Base-by-base conservation (phyloP, 164 flowering plant genomes). In the Platanus orientalis region DNA sequence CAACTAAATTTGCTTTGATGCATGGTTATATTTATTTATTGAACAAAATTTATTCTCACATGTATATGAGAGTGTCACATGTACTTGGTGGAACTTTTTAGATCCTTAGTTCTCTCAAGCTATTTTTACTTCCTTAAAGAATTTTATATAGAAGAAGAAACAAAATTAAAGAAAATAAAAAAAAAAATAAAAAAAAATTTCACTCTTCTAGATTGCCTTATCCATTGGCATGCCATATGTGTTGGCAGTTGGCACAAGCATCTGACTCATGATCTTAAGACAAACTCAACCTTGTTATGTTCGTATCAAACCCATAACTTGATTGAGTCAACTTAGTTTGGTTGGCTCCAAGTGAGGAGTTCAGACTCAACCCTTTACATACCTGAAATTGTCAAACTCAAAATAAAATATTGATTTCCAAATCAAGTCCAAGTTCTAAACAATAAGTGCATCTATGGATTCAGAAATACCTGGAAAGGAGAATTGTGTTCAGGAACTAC, bases 401-500 rank as follows among this genome's bases (percentile, higher is more conserved):
- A 21, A 49, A 27, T 30, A 16, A 21, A n/a, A 20, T 1, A n/a
- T 1, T 21, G 11, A 1, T 4, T 28, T 30, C 7, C n/a, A n/a
- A n/a, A n/a, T n/a, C 27, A 58, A 58, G 36, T 44, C 20, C 12
- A 44, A 16, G 23, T 1, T 25, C 9, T 16, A 19, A 48, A 45
- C 14, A 11, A 17, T 16, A 7, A 3, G 39, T 19, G 10, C 16
- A 10, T 2, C 14, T 32, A 62, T 39, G 57, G 57, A 56, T 60
- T 52, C 13, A 49, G 59, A 59, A 53, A 69, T 51, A 95, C 99
- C 97, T 95, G 97, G 80, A 95, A 89, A 66, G 80, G 82, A 71
- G 69, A 48, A 65, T 75, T 82, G 67, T 89, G 97, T 69, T 87
- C 94, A 44, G 97, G 97, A 65, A 89, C 94, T 20, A 85, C 85